Evolutionary conservation across 148 eudicot genomes (phyloP).

Genomic region (Mesembryanthemum crystallinum): DNA sequence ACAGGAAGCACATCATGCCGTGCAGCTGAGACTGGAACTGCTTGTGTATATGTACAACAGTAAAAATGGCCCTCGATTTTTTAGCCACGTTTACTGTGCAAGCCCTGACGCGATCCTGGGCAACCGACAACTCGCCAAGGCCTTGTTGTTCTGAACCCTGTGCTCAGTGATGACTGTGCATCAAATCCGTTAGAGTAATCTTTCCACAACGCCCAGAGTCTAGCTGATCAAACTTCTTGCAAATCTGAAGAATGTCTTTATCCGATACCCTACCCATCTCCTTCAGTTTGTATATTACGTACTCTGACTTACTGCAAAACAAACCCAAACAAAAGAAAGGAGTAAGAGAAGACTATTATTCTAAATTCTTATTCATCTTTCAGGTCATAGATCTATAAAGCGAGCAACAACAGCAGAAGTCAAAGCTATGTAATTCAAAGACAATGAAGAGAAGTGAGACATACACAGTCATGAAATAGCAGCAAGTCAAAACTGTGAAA

Average conservation of each 20-base stretch:
- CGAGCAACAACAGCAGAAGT: too few relatives aligned
- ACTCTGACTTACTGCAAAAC: constrained; percentile 83
- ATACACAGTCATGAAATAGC: not conserved
- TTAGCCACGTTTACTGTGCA: not conserved
- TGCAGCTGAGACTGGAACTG: not conserved
- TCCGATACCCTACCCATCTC: constrained; percentile 90
- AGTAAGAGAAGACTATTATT: too few relatives aligned
- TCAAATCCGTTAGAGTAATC: constrained; percentile 80
- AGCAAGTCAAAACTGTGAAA: too few relatives aligned
- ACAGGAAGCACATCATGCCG: not conserved
- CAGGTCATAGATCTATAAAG: too few relatives aligned
- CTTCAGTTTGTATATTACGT: constrained; percentile 95
- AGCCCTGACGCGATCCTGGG: not conserved
- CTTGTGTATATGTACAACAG: constrained; percentile 13
- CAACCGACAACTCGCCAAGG: not conserved
- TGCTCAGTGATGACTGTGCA: constrained; percentile 46
- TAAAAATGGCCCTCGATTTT: not conserved
- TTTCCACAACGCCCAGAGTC: constrained; percentile 82
- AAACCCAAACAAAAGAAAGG: not conserved
- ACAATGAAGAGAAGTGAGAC: too few relatives aligned
- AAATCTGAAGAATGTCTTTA: constrained; percentile 70
- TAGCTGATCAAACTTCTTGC: constrained; percentile 72
- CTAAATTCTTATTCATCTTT: too few relatives aligned
- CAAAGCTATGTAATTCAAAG: too few relatives aligned
- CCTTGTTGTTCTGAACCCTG: not conserved